Percentiles rank a stretch among this genome's conserved stretches.
phyloP scores from a whole-genome alignment of 116 monocot species.

The Posidonia oceanica region DNA sequence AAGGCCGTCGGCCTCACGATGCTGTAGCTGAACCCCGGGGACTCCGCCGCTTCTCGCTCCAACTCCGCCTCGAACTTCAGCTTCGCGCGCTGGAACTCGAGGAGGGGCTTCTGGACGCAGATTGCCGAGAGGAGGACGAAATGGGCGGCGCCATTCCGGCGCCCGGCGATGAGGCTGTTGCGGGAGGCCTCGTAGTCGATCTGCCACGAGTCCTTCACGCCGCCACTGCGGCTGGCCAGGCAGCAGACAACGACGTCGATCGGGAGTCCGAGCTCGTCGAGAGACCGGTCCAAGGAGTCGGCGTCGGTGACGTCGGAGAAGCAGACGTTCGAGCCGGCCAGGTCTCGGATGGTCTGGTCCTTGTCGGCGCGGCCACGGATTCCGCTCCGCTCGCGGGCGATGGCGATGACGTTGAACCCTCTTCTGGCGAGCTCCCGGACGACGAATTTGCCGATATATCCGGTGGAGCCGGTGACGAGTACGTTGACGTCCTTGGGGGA shows the following conservation, averaged over 20 bases:
- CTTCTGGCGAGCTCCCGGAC: slow-evolving; percentile 63
- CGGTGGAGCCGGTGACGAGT: slow-evolving; percentile 75
- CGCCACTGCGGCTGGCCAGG: slow-evolving; percentile 85
- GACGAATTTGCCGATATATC: slow-evolving; percentile 85
- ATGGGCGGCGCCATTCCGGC: slow-evolving; percentile 51
- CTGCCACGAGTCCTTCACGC: slow-evolving; percentile 69
- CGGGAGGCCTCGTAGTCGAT: slow-evolving; percentile 68
- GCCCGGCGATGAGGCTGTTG: slow-evolving; percentile 59
- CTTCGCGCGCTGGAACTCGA: slow-evolving; percentile 98
- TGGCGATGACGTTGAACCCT: slow-evolving; percentile 57
- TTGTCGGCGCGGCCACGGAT: slow-evolving; percentile 33
- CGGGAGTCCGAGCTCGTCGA: slow-evolving; percentile 22
- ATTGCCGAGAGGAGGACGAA: slow-evolving; percentile 96
- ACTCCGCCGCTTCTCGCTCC: slow-evolving; percentile 15
- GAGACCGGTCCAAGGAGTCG: slow-evolving; percentile 24
- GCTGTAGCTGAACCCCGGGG: slow-evolving; percentile 65
- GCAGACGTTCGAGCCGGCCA: slow-evolving; percentile 44
- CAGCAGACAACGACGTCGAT: slow-evolving; percentile 82
- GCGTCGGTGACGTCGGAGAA: slow-evolving; percentile 91
- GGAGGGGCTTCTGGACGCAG: slow-evolving; percentile 93
- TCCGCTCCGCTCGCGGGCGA: slow-evolving; percentile 55
- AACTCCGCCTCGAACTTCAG: slow-evolving; percentile 86
- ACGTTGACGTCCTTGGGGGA: slow-evolving; percentile 38
- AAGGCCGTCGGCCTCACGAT: slow-evolving; percentile 94
- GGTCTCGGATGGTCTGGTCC: slow-evolving; percentile 20